These are phyloP conservation scores for Aspergillus felis DNA, from an alignment of 2,329 filamentous ascomycete genomes.

Conservation along the genomic window DNA sequence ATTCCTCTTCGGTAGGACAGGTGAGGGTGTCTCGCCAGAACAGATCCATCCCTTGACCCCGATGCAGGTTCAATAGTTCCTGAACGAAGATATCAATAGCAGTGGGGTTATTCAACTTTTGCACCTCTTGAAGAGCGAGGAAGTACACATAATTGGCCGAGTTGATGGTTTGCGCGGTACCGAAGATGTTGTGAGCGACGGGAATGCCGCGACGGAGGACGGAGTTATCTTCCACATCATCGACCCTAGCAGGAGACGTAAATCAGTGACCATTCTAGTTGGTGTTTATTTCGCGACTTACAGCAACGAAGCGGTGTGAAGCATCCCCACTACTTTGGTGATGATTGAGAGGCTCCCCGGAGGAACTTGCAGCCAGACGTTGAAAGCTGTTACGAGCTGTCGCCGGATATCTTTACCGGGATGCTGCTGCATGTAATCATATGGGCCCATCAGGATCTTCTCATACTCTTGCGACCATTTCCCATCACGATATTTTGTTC, in stretches of 20 bases:
- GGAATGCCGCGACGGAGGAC: constrained; percentile 46
- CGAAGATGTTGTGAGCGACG: constrained; percentile 49
- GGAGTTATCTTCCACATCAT: constrained; percentile 50
- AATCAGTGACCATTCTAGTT: not conserved
- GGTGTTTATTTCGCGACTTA: constrained; percentile 18
- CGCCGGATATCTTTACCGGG: constrained; percentile 45
- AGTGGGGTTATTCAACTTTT: constrained; percentile 36
- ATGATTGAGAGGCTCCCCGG: constrained; percentile 39
- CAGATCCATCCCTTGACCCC: constrained; percentile 48
- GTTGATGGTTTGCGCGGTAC: constrained; percentile 50
- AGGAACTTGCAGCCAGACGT: constrained; percentile 44
- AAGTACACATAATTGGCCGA: constrained; percentile 50
- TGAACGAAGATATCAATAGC: constrained; percentile 44
- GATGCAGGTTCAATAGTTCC: constrained; percentile 45
- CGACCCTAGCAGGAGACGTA: constrained; percentile 31
- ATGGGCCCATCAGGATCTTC: constrained; percentile 41
- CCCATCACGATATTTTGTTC: constrained; percentile 36
- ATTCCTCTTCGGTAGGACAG: constrained; percentile 46
- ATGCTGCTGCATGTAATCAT: constrained; percentile 43
- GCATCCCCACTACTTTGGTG: constrained; percentile 42
- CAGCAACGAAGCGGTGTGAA: constrained; percentile 45
- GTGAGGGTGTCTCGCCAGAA: constrained; percentile 46
- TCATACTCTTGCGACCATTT: constrained; percentile 39
- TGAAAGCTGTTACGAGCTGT: constrained; percentile 43
- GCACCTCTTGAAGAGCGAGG: constrained; percentile 40